Evolutionary conservation across 495 filamentous ascomycete species (phyloP).

Genomic region (Friedmanniomyces endolithicus): DNA sequence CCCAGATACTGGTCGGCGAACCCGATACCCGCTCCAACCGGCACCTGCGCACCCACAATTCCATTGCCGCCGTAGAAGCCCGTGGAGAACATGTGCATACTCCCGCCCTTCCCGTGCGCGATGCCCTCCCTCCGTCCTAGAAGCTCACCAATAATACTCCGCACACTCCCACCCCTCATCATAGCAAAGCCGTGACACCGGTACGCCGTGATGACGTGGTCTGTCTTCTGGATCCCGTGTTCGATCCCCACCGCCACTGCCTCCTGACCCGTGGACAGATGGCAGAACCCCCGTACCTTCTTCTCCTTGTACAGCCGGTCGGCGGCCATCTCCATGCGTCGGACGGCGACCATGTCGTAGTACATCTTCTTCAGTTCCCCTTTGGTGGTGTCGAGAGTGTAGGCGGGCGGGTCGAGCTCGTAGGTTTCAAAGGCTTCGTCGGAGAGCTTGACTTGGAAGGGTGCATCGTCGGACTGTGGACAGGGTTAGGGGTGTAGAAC

Average conservation of each 20-base stretch:
- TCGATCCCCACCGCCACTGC: constrained; percentile 95
- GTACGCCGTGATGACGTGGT: constrained; percentile 95
- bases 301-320: constrained; percentile 98
- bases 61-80: constrained; percentile 98
- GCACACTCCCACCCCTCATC: constrained; percentile 87
- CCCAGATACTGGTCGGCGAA: constrained; percentile 93
- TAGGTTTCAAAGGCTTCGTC: constrained; percentile 99
- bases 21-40: constrained; percentile 89
- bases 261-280: constrained; percentile 94
- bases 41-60: constrained; percentile 97
- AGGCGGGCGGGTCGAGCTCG: constrained; percentile 88
- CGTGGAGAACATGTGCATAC: constrained; percentile 99
- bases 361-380: constrained; percentile 98
- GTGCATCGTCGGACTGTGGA: constrained; percentile 76
- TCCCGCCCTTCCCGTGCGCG: constrained; percentile 95
- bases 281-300: constrained; percentile 99
- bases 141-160: constrained; percentile 91
- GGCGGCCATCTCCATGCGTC: constrained; percentile 99
- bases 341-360: constrained; percentile 84
- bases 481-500: background rate
- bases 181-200: constrained; percentile 96
- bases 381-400: constrained; percentile 87
- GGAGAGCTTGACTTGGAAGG: constrained; percentile 82
- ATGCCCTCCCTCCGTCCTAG: constrained; percentile 91
- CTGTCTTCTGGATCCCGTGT: constrained; percentile 78